Evolutionary conservation across 495 filamentous ascomycete genomes (phyloP), one percentile per base, ranked within the genome.

Genomic region (Tuber umbilicatum): DNA sequence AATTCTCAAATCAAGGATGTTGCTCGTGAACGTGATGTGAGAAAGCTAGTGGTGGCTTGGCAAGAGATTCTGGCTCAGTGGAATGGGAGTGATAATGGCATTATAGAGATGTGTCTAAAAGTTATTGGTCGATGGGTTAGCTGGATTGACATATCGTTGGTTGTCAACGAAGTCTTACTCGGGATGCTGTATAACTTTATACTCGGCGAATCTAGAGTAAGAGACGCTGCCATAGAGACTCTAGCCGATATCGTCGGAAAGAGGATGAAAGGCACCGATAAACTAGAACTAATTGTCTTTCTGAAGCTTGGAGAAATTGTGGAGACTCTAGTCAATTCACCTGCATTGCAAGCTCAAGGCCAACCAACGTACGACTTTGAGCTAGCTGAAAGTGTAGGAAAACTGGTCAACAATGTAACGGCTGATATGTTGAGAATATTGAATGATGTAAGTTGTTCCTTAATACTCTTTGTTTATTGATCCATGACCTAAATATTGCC

Each of bases 211-310:
- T 91, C 93, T 75, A 90, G 89, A 78, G 89, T 94, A 69, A 87
- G 93, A 67, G 91, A 96, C 84, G 91, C 93, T 6, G 94, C 94
- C 42, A 91, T 98, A 79, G 92, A 95, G 81, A 91, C 94, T 47
- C 92, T 99, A 82, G 95, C 92, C 14, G 94, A 98, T 84, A 97
- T 97, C 75, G 91, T 97, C 69, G 91, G 90, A 80, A 99, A 99
- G 87, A 98, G 97, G 85, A 99, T 99, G 95, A 92, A 92, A 81
- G 85, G 93, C 2, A 85, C 87, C 43, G 94, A 98, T 84, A 99
- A 99, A 86, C 89, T 94, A 45, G 91, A 96, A 75, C 90, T 99
- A 88, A 96, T 99, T 75, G 84, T 88, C 35, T 94, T 96, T 84
- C 87, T 99, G 76, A 95, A 94, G 81, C 87, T 98, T 42, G 89